Base-by-base conservation (phyloP, 164 flowering plant genomes). In the Kalanchoe fedtschenkoi region DNA sequence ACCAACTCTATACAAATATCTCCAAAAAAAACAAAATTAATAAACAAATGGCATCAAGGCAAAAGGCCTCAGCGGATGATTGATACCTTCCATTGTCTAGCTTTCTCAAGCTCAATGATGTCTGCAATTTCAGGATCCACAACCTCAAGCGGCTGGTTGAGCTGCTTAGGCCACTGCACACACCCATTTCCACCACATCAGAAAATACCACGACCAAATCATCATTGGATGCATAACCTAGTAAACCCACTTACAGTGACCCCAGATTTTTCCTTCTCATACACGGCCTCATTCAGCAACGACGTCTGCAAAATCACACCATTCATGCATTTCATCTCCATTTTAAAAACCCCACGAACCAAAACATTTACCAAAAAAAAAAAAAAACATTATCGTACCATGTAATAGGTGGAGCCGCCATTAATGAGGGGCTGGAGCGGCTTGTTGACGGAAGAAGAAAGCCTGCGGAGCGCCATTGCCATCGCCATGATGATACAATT, bases 31-130 rank as follows among this genome's bases (percentile, higher is more conserved):
- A 38, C 5, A 16, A 61, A 1, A 22, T 1, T 5, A 16, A 16
- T 38, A n/a, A n/a, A n/a, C n/a, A 34, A 22, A 30, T 21, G 32
- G 2, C 1, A 16, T 47, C 6, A 34, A n/a, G 22, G n/a, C n/a
- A n/a, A n/a, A n/a, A n/a, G n/a, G n/a, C n/a, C n/a, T n/a, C n/a
- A n/a, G n/a, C n/a, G n/a, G n/a, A n/a, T n/a, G n/a, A n/a, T 16
- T 9, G 2, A 13, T 54, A 95, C 99, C 96, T 95, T 95, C 97
- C 99, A 95, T 79, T 95, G 99, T 43, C 97, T 78, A 0, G 99
- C 89, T 70, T 95, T 95, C 73, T 95, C 99, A 37, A 62, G 97
- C 82, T 95, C 99, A 60, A 95, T 91, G 51, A 95, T 95, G 71
- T 95, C 80, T 11, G 96, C 87, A 65, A 95, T 85, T 72, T 87